Percentiles rank a stretch among this genome's conserved stretches.
Evolutionary conservation across 73 alveolate genomes (phyloP).

Genomic region (Tetrahymena borealis): DNA sequence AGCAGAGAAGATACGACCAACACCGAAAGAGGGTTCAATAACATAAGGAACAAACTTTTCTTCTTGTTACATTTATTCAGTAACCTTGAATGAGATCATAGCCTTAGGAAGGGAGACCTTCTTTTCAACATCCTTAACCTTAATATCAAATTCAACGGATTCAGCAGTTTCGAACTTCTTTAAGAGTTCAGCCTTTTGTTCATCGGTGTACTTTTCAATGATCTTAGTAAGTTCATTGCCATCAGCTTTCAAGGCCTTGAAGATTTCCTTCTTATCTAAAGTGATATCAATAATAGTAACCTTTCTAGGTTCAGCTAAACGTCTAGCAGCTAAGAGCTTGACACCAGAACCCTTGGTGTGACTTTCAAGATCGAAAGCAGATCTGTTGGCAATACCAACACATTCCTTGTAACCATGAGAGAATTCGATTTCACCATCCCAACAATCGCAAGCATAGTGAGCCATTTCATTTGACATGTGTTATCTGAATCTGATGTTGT

Average conservation of each 20-base stretch:
- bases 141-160: conserved; percentile 52
- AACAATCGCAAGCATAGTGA: conserved; percentile 98
- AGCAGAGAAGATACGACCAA: conserved; percentile 91
- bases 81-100: conserved; percentile 64
- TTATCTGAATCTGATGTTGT: conserved; percentile 95
- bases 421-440: conserved; percentile 99
- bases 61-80: conserved; percentile 77
- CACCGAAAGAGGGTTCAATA: conserved; percentile 98
- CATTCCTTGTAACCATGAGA: conserved; percentile 99
- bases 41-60: conserved; percentile 93
- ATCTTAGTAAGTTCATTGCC: conserved; percentile 66
- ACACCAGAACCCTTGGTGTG: conserved; percentile 79
- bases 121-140: conserved; percentile 50
- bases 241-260: conserved; percentile 75
- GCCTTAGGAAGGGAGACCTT: conserved; percentile 30
- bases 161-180: conserved; percentile 60
- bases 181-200: conserved; percentile 57
- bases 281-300: conserved; percentile 53
- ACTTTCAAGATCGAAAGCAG: conserved; percentile 89
- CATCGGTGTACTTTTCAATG: conserved; percentile 70
- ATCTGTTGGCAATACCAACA: conserved; percentile 99
- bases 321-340: conserved; percentile 86
- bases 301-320: conserved; percentile 72
- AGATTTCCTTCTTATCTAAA: conserved; percentile 74
- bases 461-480: conserved; percentile 99